These are phyloP conservation scores for Gamarada debralockiae DNA, from an alignment of 495 filamentous ascomycete species.

Conservation along the genomic window DNA sequence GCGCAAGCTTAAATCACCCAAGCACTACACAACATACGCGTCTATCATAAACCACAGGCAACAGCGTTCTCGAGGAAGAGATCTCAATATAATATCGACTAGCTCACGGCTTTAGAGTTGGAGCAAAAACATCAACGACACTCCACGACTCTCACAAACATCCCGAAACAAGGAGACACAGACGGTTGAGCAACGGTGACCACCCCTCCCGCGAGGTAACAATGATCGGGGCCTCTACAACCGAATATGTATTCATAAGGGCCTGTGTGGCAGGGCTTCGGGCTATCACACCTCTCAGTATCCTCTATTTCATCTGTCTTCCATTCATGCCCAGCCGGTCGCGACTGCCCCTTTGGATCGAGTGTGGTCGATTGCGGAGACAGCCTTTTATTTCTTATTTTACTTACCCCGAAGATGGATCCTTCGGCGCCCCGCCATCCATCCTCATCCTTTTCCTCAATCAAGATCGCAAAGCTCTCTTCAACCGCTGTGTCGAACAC, in stretches of 20 bases:
- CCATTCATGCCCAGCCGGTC: constrained; percentile 12
- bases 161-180: no score
- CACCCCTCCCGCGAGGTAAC: no score
- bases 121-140: no score
- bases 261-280: constrained; percentile 40
- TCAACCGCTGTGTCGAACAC: constrained; percentile 36
- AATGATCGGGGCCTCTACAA: constrained; percentile 4
- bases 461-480: constrained; percentile 35
- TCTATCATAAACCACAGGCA: no score
- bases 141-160: no score
- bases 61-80: no score
- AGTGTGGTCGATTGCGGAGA: constrained; percentile 18
- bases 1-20: no score
- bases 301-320: constrained; percentile 34
- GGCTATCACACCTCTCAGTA: constrained; percentile 42
- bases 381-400: constrained; percentile 38
- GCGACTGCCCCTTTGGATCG: neutral
- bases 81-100: no score
- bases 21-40: no score
- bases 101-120: no score
- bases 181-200: no score
- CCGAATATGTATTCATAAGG: constrained; percentile 5
- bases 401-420: constrained; percentile 41
- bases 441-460: constrained; percentile 31
- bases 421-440: constrained; percentile 36